A percentile compares a stretch with the other conserved stretches of the same genome.
Evolutionary conservation across 768 basidiomycete genomes (phyloP).

Genomic region (Rickenella mellea): DNA sequence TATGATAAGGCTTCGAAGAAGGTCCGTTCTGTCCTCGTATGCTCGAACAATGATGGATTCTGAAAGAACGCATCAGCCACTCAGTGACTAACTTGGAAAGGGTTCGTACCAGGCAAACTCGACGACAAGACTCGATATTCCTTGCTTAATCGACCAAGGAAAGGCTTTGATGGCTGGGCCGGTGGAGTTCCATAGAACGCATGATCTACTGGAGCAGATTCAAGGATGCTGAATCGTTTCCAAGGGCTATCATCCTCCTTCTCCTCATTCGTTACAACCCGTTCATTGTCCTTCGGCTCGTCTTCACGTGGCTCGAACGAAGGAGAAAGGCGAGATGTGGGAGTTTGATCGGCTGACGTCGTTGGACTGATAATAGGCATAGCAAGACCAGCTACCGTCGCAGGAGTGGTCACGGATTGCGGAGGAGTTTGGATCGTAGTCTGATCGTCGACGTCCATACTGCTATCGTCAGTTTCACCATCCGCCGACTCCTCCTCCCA

Average conservation of each 20-base stretch:
- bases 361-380: background rate
- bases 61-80: conserved; percentile 16
- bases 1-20: conserved; percentile 81
- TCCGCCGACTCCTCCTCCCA: conserved; percentile 23
- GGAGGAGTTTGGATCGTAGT: background rate
- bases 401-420: background rate
- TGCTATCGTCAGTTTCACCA: conserved; percentile 12
- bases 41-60: conserved; percentile 85
- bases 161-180: conserved; percentile 60
- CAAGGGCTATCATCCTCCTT: conserved; percentile 32
- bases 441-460: conserved; percentile 25
- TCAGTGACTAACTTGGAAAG: background rate
- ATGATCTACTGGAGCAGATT: conserved; percentile 74
- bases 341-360: background rate
- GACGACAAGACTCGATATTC: conserved; percentile 75
- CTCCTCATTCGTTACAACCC: conserved; percentile 13
- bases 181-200: conserved; percentile 59
- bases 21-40: conserved; percentile 83
- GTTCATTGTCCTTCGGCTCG: conserved; percentile 21
- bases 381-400: background rate
- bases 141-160: conserved; percentile 65
- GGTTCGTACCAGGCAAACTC: conserved; percentile 67
- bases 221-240: conserved; percentile 75
- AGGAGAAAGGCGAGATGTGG: background rate
- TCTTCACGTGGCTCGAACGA: too few species aligned